Percentiles rank a stretch among this genome's conserved stretches.
These are phyloP conservation scores for Hypoxylon crocopeplum DNA, from an alignment of 495 filamentous ascomycete species.

Conservation along the genomic window DNA sequence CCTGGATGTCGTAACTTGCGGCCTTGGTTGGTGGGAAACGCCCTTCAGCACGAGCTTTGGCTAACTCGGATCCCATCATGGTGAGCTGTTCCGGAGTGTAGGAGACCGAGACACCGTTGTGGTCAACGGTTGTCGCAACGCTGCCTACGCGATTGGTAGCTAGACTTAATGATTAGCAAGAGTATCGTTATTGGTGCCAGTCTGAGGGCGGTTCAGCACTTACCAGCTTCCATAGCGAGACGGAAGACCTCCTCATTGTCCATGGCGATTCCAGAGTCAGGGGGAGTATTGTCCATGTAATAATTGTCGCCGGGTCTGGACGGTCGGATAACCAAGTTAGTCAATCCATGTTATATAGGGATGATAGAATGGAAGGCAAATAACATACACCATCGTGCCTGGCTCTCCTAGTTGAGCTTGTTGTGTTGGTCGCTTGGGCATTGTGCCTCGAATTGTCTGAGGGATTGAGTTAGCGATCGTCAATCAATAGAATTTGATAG, in stretches of 20 bases:
- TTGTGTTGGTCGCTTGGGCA: too few relatives aligned
- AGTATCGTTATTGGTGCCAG: not conserved
- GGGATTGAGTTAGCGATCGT: not conserved
- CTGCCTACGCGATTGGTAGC: not conserved
- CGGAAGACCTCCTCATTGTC: not conserved
- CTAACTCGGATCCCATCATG: constrained; percentile 26
- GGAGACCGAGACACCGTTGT: not conserved
- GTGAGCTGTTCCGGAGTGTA: constrained; percentile 6
- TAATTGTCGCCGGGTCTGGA: too few relatives aligned
- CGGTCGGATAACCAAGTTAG: too few relatives aligned
- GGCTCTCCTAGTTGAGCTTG: too few relatives aligned
- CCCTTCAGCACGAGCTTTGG: constrained; percentile 34
- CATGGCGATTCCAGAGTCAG: constrained; percentile 5
- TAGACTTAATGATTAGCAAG: constrained; percentile 8
- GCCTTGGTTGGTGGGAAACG: constrained; percentile 32
- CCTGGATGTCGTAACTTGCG: constrained; percentile 3
- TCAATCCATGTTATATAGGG: too few relatives aligned
- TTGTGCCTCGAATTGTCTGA: not conserved
- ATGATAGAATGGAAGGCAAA: too few relatives aligned
- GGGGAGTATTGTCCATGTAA: too few relatives aligned
- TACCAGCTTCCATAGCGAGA: not conserved
- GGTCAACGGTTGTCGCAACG: not conserved
- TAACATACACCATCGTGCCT: too few relatives aligned
- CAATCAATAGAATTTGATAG: too few relatives aligned
- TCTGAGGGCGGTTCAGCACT: not conserved